Evolutionary conservation across 768 basidiomycete species (phyloP).

Genomic region (Suillus plorans): DNA sequence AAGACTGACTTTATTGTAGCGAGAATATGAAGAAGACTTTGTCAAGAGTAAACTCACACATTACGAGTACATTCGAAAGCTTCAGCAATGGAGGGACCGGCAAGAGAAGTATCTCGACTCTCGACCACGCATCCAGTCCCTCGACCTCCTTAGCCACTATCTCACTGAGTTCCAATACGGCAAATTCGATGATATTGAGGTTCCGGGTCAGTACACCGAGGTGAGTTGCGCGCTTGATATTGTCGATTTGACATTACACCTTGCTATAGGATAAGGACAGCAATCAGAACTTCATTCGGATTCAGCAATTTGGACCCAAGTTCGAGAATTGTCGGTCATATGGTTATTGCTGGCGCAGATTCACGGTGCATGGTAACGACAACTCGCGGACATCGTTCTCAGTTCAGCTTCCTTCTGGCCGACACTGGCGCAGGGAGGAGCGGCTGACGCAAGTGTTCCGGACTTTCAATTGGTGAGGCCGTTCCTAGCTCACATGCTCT

Average conservation of each 20-base stretch:
- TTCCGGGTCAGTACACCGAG: slow-evolving; percentile 99
- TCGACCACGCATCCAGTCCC: slow-evolving; percentile 77
- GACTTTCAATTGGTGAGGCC: slow-evolving; percentile 84
- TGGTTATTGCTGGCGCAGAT: slow-evolving; percentile 85
- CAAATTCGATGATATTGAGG: slow-evolving; percentile 96
- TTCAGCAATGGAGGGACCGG: slow-evolving; percentile 92
- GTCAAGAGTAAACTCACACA: slow-evolving; percentile 73
- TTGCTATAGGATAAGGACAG: slow-evolving; percentile 85
- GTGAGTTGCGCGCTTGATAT: slow-evolving; percentile 38
- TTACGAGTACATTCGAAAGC: slow-evolving; percentile 82
- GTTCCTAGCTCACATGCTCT: neutral
- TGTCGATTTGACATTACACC: neutral
- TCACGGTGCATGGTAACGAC: slow-evolving; percentile 89
- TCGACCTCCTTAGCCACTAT: slow-evolving; percentile 89
- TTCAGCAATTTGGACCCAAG: slow-evolving; percentile 86
- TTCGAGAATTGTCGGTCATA: slow-evolving; percentile 88
- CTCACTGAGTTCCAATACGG: slow-evolving; percentile 97
- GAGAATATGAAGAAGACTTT: slow-evolving; percentile 91
- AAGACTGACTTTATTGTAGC: slow-evolving; percentile 41
- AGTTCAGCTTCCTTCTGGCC: slow-evolving; percentile 83
- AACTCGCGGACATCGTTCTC: slow-evolving; percentile 88
- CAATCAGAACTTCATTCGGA: slow-evolving; percentile 86
- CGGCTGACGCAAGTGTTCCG: slow-evolving; percentile 88
- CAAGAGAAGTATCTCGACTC: slow-evolving; percentile 85
- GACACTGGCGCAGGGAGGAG: slow-evolving; percentile 90